phyloP scores from a whole-genome alignment of 305 asterid species.

The Striga hermonthica region DNA sequence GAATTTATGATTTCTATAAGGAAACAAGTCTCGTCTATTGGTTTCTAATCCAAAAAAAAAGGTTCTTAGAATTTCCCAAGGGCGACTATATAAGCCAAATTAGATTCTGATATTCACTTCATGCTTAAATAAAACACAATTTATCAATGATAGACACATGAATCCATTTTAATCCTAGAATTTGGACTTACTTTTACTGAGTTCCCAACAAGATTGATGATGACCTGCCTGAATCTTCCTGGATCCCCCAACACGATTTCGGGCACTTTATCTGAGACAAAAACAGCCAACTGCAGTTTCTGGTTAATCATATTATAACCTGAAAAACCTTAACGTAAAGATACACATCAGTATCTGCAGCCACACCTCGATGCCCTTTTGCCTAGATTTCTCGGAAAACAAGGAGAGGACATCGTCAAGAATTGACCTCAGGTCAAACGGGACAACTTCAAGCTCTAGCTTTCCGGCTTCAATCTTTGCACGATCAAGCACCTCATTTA shows the following conservation, averaged over 20 bases:
- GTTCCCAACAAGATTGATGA: slow-evolving; percentile 89
- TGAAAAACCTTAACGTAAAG: not conserved
- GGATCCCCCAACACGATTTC: slow-evolving; percentile 87
- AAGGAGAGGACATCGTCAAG: slow-evolving; percentile 83
- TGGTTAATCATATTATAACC: slow-evolving; percentile 26
- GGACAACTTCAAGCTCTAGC: slow-evolving; percentile 85
- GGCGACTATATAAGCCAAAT: too few species aligned
- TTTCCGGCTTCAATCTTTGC: slow-evolving; percentile 92
- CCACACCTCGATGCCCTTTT: slow-evolving; percentile 82
- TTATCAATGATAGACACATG: too few species aligned
- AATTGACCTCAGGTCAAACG: slow-evolving; percentile 68
- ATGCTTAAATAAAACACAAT: too few species aligned
- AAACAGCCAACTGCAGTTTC: slow-evolving; percentile 74
- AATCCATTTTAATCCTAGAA: not conserved
- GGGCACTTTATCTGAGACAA: slow-evolving; percentile 91
- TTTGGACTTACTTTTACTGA: slow-evolving; percentile 79
- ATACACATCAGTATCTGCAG: not conserved
- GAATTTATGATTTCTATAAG: too few species aligned
- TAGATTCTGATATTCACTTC: too few species aligned
- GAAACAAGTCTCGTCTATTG: too few species aligned
- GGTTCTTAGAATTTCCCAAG: too few species aligned
- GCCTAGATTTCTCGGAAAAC: slow-evolving; percentile 88
- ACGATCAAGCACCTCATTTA: slow-evolving; percentile 90
- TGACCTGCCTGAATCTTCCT: slow-evolving; percentile 93
- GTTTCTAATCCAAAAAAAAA: too few species aligned